Evolutionary conservation across 2,329 filamentous ascomycete species (phyloP).

Genomic region (Trichophyton benhamiae): DNA sequence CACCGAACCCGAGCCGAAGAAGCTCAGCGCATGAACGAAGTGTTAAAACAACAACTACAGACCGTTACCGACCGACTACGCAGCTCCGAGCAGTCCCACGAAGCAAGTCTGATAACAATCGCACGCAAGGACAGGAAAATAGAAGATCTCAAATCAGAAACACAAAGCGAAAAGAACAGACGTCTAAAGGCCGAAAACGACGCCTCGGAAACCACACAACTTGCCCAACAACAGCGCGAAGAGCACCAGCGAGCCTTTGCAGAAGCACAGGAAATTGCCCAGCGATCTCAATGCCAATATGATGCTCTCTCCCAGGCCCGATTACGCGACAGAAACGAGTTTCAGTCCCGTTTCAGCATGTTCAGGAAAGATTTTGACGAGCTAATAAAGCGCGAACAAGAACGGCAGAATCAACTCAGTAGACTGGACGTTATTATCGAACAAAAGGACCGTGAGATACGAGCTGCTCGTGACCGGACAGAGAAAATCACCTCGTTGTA

Average conservation of each 20-base stretch:
- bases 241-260: conserved; percentile 29
- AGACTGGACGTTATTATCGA: conserved; percentile 35
- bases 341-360: conserved; percentile 27
- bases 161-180: conserved; percentile 32
- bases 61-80: conserved; percentile 36
- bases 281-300: conserved; percentile 31
- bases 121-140: conserved; percentile 38
- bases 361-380: conserved; percentile 25
- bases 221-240: conserved; percentile 31
- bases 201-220: conserved; percentile 25
- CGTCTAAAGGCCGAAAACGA: conserved; percentile 31
- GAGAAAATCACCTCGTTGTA: conserved; percentile 30
- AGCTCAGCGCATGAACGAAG: conserved; percentile 36
- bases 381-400: conserved; percentile 26
- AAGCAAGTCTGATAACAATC: conserved; percentile 36
- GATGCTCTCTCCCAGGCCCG: conserved; percentile 31
- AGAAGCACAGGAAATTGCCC: conserved; percentile 29
- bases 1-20: conserved; percentile 36
- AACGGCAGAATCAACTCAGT: conserved; percentile 26
- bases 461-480: conserved; percentile 28
- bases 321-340: conserved; percentile 31
- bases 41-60: conserved; percentile 33
- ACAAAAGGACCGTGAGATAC: conserved; percentile 35
- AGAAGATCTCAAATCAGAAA: conserved; percentile 32
- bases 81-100: conserved; percentile 35